Evolutionary conservation across 2,329 filamentous ascomycete species (phyloP).

Genomic region (Ceratocystis alfenasii): DNA sequence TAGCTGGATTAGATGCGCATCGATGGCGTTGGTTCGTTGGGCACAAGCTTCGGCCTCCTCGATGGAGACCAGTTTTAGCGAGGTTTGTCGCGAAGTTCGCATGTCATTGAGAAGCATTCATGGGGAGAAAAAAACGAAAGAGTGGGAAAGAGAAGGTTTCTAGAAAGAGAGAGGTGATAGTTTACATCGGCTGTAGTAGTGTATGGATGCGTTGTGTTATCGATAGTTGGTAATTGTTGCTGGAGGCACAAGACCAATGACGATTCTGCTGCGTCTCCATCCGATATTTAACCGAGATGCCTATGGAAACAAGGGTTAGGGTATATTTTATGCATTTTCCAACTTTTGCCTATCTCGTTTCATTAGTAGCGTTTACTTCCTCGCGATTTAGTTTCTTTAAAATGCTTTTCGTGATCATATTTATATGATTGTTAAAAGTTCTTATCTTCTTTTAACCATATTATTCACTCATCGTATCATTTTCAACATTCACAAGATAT

Average conservation of each 20-base stretch:
- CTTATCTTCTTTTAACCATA: background rate
- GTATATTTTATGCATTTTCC: too few relatives aligned
- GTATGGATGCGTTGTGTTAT: background rate
- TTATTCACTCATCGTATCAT: background rate
- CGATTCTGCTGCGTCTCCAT: background rate
- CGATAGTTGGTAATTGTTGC: background rate
- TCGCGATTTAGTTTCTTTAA: too few relatives aligned
- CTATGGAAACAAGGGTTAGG: too few relatives aligned
- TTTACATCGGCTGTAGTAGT: background rate
- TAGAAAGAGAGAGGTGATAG: background rate
- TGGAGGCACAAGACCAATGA: background rate
- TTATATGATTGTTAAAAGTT: too few relatives aligned
- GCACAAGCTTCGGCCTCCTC: constrained; percentile 5
- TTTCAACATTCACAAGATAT: background rate
- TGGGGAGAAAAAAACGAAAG: background rate
- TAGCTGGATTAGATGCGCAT: constrained; percentile 8
- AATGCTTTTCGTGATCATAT: too few relatives aligned
- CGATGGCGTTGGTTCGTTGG: constrained; percentile 7
- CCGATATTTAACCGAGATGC: too few relatives aligned
- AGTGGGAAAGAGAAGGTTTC: background rate
- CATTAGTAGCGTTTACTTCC: too few relatives aligned
- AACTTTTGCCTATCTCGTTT: too few relatives aligned
- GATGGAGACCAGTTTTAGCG: constrained; percentile 7
- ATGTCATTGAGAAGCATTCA: background rate
- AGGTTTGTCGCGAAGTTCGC: constrained; percentile 5